Conservation (phyloP, 495 filamentous ascomycete genomes). For the Halenospora varia region DNA sequence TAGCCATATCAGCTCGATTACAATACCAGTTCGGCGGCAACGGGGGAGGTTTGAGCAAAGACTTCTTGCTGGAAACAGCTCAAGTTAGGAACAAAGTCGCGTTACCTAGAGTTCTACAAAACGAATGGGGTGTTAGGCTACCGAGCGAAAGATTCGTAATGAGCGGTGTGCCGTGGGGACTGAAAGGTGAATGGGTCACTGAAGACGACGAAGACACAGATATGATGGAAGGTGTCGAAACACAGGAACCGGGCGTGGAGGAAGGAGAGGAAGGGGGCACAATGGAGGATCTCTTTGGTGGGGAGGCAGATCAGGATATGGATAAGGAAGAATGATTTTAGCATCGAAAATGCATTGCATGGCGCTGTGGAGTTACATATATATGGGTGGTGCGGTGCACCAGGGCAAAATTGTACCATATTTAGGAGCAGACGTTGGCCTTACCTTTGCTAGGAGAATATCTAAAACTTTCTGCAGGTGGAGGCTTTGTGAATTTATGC, state of each 20-base stretch:
- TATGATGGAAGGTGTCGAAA: constrained; percentile 49
- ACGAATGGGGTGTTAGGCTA: constrained; percentile 78
- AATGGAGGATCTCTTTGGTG: constrained; percentile 28
- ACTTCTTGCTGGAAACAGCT: constrained; percentile 81
- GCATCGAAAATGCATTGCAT: neutral
- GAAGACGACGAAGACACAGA: constrained; percentile 48
- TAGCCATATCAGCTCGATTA: constrained; percentile 45
- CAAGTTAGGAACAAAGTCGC: constrained; percentile 76
- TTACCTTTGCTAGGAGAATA: too few relatives aligned
- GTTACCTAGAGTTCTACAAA: constrained; percentile 64
- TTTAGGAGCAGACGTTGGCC: too few relatives aligned
- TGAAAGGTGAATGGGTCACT: constrained; percentile 70
- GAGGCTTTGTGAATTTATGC: too few relatives aligned
- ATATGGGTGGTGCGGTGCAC: too few relatives aligned
- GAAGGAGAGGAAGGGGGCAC: constrained; percentile 25
- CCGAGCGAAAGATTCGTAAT: constrained; percentile 91
- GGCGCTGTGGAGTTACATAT: neutral
- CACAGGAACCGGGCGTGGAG: constrained; percentile 51
- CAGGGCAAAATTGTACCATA: too few relatives aligned
- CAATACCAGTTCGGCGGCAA: constrained; percentile 47
- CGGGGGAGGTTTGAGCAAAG: constrained; percentile 63
- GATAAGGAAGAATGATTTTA: constrained; percentile 14
- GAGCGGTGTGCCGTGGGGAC: constrained; percentile 76
- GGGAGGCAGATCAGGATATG: constrained; percentile 20
- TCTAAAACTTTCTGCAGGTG: too few relatives aligned